Conservation (phyloP, 306 rosid genomes). For the Aeschynomene evenia region DNA sequence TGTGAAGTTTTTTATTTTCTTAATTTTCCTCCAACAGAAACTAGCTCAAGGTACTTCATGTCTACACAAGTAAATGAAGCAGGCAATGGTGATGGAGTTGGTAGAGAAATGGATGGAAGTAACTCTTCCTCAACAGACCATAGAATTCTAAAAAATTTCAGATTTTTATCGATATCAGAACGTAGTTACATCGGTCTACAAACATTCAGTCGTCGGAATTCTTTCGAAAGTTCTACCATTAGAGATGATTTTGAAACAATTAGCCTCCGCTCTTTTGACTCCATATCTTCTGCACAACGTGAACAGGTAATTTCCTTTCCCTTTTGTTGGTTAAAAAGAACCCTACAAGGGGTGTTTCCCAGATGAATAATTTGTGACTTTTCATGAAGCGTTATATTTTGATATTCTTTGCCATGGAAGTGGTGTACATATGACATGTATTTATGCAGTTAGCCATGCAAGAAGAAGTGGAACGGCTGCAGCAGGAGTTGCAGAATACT, state of each 20-base stretch:
- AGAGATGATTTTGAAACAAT: constrained; percentile 39
- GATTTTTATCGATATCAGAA: constrained; percentile 51
- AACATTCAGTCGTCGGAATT: constrained; percentile 34
- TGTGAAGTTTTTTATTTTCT: constrained; percentile 19
- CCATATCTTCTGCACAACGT: constrained; percentile 43
- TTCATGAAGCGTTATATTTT: not conserved
- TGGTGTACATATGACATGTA: constrained; percentile 24
- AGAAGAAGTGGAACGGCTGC: constrained; percentile 64
- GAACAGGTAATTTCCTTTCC: constrained; percentile 49
- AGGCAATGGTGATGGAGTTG: constrained; percentile 24
- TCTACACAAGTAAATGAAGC: constrained; percentile 36
- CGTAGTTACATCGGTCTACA: constrained; percentile 46
- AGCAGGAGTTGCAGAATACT: constrained; percentile 72
- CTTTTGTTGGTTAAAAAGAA: not conserved
- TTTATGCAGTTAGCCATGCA: constrained; percentile 50
- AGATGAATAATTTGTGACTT: not conserved
- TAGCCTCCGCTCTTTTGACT: constrained; percentile 40
- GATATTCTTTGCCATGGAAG: not conserved
- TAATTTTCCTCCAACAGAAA: constrained; percentile 40
- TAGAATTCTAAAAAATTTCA: constrained; percentile 29
- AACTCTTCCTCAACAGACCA: constrained; percentile 37
- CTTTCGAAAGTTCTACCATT: constrained; percentile 26
- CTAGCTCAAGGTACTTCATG: constrained; percentile 31
- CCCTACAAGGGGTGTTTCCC: not conserved
- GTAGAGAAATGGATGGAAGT: constrained; percentile 42